Evolutionary conservation across 2,329 filamentous ascomycete species (phyloP), one percentile per base, ranked within the genome.

Genomic region (Paecilomyces fulvus): DNA sequence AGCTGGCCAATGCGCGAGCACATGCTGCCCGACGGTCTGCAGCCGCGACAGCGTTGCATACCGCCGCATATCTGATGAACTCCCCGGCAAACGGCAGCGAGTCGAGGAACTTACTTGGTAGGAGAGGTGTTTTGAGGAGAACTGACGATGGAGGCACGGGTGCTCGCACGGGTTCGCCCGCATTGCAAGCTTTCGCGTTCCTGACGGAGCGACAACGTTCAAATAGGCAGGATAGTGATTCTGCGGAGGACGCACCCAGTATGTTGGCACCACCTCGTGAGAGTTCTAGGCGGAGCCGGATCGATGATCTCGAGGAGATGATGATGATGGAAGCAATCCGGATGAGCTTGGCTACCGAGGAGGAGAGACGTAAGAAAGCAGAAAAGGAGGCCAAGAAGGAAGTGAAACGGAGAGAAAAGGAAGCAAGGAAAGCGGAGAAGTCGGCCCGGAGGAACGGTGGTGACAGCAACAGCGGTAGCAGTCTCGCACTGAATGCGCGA

Each of bases 311-410:
- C 0, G 94, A 99, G 70, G 92, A 96, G 52, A 89, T 99, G 78
- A 99, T 99, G 94, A 91, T 97, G 79, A 90, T 94, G 80, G 94
- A 99, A 71, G 94, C 94, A 0, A 95, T 99, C 51, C 82, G 94
- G 43, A 73, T 96, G 30, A 96, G 91, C 51, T 78, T 99, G n/a
- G 91, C 88, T 0, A 87, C 90, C 1, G 94, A 99, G 70, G 92
- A 97, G 66, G 92, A 97, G 48, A 83, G 92, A n/a, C 88, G 90
- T 63, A 87, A 83, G 51, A 94, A 90, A 66, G 86, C 88, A 52
- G 89, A 94, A 53, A 92, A 92, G 68, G 89, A 90, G 57, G 81
- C 82, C 0, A 82, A 80, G 25, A 96, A 95, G 67, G 88, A 92
- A 58, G 86, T 87, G 1, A 96, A 95, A 77, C 90, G 87, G 65